A percentile compares a stretch with the other conserved stretches of the same genome.
phyloP scores from a whole-genome alignment of 2,329 filamentous ascomycete genomes.

The Zalaria obscura region DNA sequence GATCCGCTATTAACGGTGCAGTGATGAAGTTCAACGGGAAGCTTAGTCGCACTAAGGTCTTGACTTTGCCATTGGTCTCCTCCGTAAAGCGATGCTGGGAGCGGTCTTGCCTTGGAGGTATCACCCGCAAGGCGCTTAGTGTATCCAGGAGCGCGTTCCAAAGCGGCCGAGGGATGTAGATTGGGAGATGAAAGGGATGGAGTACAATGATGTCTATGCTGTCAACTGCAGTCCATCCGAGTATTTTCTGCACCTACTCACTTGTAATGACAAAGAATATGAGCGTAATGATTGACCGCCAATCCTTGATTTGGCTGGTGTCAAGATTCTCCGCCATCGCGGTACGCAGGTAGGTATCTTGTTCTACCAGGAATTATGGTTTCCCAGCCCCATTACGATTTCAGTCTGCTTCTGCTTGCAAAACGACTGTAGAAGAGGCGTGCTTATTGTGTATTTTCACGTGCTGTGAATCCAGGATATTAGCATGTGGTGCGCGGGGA shows the following conservation, averaged over 20 bases:
- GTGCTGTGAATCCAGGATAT: too few relatives aligned
- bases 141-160: constrained; percentile 30
- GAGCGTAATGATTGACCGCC: constrained; percentile 57
- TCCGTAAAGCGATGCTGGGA: constrained; percentile 8
- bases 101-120: constrained; percentile 26
- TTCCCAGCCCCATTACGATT: too few relatives aligned
- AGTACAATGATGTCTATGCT: constrained; percentile 50
- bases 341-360: too few relatives aligned
- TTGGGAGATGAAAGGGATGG: constrained; percentile 52
- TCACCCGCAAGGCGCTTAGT: constrained; percentile 37
- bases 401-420: too few relatives aligned
- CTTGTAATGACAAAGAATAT: constrained; percentile 56
- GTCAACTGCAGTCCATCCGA: constrained; percentile 1
- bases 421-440: too few relatives aligned
- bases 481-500: too few relatives aligned
- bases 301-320: constrained; percentile 44
- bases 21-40: constrained; percentile 61
- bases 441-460: too few relatives aligned
- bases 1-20: constrained; percentile 53
- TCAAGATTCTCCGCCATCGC: constrained; percentile 26
- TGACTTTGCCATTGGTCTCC: constrained; percentile 16
- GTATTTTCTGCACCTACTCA: constrained; percentile 41
- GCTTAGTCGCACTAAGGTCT: constrained; percentile 33
- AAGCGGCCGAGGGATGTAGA: constrained; percentile 42
- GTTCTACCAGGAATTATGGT: too few relatives aligned